Base-by-base conservation (phyloP, 805 yeast species). In the Cyberlindnera meyerae region DNA sequence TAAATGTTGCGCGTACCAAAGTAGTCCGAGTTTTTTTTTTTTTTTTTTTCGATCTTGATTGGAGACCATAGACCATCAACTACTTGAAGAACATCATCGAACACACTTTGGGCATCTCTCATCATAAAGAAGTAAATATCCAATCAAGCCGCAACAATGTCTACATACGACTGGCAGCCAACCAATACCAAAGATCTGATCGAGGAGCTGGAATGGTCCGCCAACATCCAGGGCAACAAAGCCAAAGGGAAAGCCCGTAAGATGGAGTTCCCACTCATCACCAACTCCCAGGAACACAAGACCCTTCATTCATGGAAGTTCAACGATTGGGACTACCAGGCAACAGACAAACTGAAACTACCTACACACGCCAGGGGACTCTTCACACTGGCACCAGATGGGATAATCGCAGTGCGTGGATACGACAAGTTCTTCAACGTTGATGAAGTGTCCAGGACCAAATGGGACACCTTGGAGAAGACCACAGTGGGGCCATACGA, bases 391-490 rank as follows among this genome's bases (percentile, higher is more conserved):
- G 62, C 65, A 7, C 62, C 61, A 12, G 46, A 49, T 1, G 61
- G 62, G 6, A 48, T 43, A 21, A 82, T 93, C 16, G 77, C 77
- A 2, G 78, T 80, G 2, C 66, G 99, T 48, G 98, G 99, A 0
- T 93, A 93, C 57, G 93, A 93, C 60, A 93, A 93, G 61, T 93
- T 93, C 60, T 93, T 87, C 71, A 90, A 84, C 54, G 65, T 87
- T 4, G 74, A 68, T 43, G 98, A 93, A 56, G 68, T 72, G 2
- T 45, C 61, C 0, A 44, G 45, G 6, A 81, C 95, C 0, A 70
- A 65, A 40, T 68, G 77, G 66, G 61, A 59, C 0, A 51, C 55
- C 47, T 54, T 88, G 5, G 48, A 52, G n/a, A 32, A 46, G 1
- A 49, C 65, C 22, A 80, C 93, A 0, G 22, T 27, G 5, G 96